A percentile compares a stretch with the other conserved stretches of the same genome.
Conservation (phyloP, 2,329 filamentous ascomycete genomes). For the Rhynchosporium graminicola region DNA sequence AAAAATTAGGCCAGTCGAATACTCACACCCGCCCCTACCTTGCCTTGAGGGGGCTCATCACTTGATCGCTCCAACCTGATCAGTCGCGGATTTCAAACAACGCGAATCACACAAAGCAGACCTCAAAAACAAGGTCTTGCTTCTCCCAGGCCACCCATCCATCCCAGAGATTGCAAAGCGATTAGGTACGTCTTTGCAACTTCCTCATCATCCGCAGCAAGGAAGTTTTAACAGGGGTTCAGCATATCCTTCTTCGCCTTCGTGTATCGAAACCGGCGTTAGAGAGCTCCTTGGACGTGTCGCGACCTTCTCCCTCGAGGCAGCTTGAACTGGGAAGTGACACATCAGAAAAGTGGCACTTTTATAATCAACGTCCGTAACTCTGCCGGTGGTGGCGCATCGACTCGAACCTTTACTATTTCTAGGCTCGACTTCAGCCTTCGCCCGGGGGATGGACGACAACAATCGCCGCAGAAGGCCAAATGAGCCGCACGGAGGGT, state of each 20-base stretch:
- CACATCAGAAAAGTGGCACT: conserved; percentile 60
- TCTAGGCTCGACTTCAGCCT: conserved; percentile 53
- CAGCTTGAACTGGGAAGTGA: conserved; percentile 11
- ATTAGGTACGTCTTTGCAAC: conserved; percentile 10
- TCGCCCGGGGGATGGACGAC: conserved; percentile 74
- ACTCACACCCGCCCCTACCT: too few species aligned
- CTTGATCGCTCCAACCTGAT: background rate
- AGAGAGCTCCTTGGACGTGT: background rate
- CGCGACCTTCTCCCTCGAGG: conserved; percentile 10
- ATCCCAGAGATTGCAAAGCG: background rate
- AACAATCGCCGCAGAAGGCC: conserved; percentile 72
- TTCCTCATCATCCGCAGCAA: conserved; percentile 3
- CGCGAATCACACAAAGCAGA: conserved; percentile 20
- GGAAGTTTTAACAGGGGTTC: conserved; percentile 21
- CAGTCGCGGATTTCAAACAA: conserved; percentile 11
- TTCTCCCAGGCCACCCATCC: conserved; percentile 13
- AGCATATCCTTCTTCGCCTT: background rate
- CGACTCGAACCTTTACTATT: conserved; percentile 61
- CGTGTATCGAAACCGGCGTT: background rate
- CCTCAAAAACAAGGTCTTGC: background rate
- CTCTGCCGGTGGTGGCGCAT: conserved; percentile 65
- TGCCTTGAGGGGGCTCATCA: background rate
- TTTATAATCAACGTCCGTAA: conserved; percentile 59
- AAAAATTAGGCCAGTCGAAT: background rate
- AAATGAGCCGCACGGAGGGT: conserved; percentile 68